Evolutionary conservation across 352 stramenopile species (phyloP).

Genomic region (Pythium myriotylum): DNA sequence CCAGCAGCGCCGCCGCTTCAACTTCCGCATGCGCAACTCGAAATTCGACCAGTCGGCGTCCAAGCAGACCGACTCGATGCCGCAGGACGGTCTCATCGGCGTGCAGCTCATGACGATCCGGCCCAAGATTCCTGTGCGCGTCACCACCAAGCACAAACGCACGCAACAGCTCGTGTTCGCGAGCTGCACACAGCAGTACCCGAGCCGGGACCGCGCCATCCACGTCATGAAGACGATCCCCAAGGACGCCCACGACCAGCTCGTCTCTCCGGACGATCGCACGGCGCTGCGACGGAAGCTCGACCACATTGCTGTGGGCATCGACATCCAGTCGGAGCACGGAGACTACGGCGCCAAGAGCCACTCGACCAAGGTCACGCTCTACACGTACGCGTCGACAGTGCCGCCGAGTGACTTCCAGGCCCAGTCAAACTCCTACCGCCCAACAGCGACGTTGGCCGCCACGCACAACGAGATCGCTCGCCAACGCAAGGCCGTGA

Average conservation of each 20-base stretch:
- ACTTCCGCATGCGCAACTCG: too few relatives aligned
- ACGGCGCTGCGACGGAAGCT: slow-evolving; percentile 51
- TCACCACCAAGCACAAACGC: slow-evolving; percentile 48
- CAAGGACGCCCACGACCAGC: slow-evolving; percentile 52
- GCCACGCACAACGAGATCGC: slow-evolving; percentile 33
- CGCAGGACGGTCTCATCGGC: slow-evolving; percentile 16
- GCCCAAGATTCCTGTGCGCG: slow-evolving; percentile 21
- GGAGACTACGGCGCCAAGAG: slow-evolving; percentile 29
- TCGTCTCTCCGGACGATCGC: slow-evolving; percentile 50
- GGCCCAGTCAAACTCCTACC: too few relatives aligned
- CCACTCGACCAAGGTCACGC: slow-evolving; percentile 50
- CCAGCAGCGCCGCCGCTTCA: slow-evolving; percentile 30
- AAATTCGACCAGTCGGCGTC: too few relatives aligned
- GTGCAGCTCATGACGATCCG: slow-evolving; percentile 26
- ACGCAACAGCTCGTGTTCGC: slow-evolving; percentile 63
- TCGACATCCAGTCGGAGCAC: slow-evolving; percentile 47
- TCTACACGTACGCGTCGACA: slow-evolving; percentile 61
- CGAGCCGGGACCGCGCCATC: slow-evolving; percentile 41
- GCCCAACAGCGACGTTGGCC: too few relatives aligned
- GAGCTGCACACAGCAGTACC: slow-evolving; percentile 48
- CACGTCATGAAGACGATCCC: slow-evolving; percentile 74
- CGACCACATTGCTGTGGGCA: slow-evolving; percentile 62
- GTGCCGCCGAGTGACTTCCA: too few relatives aligned
- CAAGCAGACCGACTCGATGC: not conserved
- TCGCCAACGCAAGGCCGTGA: slow-evolving; percentile 34